phyloP scores from a whole-genome alignment of 2,329 filamentous ascomycete species.

The Pseudocercospora fijiensis region DNA sequence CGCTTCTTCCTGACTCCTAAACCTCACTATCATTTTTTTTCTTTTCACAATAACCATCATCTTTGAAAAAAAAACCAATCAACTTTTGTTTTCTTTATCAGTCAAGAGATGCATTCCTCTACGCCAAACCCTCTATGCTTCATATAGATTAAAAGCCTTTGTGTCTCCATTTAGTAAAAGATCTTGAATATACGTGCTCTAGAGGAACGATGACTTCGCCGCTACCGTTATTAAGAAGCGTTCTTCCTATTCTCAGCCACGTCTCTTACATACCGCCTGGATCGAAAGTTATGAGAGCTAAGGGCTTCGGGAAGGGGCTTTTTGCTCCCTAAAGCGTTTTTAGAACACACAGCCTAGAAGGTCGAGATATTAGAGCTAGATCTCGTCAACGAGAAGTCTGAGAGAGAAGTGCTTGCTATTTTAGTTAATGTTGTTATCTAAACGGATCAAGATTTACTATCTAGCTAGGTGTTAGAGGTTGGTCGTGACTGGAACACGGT shows the following conservation, averaged over 20 bases:
- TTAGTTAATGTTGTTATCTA: neutral
- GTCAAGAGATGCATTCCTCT: slow-evolving; percentile 23
- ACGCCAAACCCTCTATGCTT: slow-evolving; percentile 12
- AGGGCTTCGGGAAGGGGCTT: slow-evolving; percentile 31
- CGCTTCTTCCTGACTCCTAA: slow-evolving; percentile 16
- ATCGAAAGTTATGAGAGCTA: slow-evolving; percentile 27
- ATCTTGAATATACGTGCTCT: slow-evolving; percentile 28
- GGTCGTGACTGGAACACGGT: neutral
- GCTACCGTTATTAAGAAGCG: slow-evolving; percentile 18
- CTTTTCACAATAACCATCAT: slow-evolving; percentile 26
- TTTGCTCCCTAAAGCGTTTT: slow-evolving; percentile 24
- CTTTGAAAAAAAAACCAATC: slow-evolving; percentile 28
- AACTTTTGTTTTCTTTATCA: slow-evolving; percentile 15
- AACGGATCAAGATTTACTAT: neutral
- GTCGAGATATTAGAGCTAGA: slow-evolving; percentile 6
- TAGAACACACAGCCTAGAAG: slow-evolving; percentile 31
- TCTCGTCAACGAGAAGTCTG: neutral
- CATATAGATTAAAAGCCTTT: slow-evolving; percentile 13
- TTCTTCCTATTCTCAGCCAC: slow-evolving; percentile 26
- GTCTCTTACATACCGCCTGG: too few species aligned
- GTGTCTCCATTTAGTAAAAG: slow-evolving; percentile 21
- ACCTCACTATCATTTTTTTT: slow-evolving; percentile 28
- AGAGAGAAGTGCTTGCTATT: neutral
- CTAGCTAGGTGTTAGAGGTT: neutral
- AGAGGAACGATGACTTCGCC: slow-evolving; percentile 21